Percentiles rank a stretch among this genome's conserved stretches.
Conservation (phyloP, 805 yeast genomes). For the Candida ipomoeae region DNA sequence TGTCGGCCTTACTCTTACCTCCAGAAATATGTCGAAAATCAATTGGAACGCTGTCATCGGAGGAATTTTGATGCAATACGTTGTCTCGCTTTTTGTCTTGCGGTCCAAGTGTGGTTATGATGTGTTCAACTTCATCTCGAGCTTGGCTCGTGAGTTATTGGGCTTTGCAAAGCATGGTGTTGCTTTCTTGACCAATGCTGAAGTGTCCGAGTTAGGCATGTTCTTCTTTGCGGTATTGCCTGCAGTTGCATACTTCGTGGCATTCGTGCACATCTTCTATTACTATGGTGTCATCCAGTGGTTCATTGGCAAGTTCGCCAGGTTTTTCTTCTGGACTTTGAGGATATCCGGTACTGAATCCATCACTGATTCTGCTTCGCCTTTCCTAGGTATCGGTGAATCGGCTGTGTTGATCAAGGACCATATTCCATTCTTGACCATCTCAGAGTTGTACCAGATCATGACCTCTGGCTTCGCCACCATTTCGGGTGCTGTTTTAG, state of each 20-base stretch:
- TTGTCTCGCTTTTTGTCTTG: conserved; percentile 56
- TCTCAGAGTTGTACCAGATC: conserved; percentile 59
- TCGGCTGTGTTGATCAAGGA: conserved; percentile 58
- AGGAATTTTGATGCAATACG: conserved; percentile 57
- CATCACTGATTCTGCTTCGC: conserved; percentile 62
- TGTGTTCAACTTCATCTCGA: conserved; percentile 56
- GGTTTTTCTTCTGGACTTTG: conserved; percentile 57
- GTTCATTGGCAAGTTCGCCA: conserved; percentile 53
- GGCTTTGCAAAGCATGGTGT: conserved; percentile 58
- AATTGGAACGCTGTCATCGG: conserved; percentile 58
- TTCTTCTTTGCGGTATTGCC: conserved; percentile 59
- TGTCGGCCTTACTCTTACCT: conserved; percentile 40
- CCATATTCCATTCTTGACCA: conserved; percentile 54
- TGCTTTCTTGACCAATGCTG: conserved; percentile 48
- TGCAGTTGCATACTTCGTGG: conserved; percentile 61
- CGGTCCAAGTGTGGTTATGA: conserved; percentile 59
- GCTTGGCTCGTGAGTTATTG: conserved; percentile 52
- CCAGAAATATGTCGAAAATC: conserved; percentile 42
- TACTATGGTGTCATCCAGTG: conserved; percentile 60
- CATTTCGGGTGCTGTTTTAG: conserved; percentile 60
- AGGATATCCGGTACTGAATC: conserved; percentile 61
- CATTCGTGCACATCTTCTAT: conserved; percentile 56
- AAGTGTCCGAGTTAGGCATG: conserved; percentile 38
- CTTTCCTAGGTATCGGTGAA: conserved; percentile 65
- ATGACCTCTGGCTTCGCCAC: conserved; percentile 63